Evolutionary conservation across 805 yeast genomes (phyloP).

Genomic region (Kazachstania bromeliacearum): DNA sequence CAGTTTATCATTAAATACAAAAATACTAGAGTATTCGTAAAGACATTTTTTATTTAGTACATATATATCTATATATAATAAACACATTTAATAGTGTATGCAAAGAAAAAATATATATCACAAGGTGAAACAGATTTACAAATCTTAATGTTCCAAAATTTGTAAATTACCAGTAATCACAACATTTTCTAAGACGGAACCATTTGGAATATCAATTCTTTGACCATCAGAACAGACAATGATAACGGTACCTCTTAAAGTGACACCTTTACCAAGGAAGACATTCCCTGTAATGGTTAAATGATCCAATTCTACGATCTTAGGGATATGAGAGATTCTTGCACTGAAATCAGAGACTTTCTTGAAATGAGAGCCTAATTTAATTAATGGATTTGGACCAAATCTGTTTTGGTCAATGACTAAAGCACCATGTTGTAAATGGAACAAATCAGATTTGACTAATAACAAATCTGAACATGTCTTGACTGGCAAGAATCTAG

Average conservation of each 20-base stretch:
- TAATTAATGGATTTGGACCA: constrained; percentile 87
- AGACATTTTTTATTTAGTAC: background rate
- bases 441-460: constrained; percentile 91
- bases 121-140: too few species aligned
- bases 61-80: background rate
- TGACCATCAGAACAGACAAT: constrained; percentile 96
- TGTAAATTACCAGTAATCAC: constrained; percentile 95
- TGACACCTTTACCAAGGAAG: constrained; percentile 77
- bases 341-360: constrained; percentile 85
- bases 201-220: constrained; percentile 94
- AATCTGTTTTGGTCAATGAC: constrained; percentile 76
- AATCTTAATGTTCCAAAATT: constrained; percentile 35
- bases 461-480: constrained; percentile 90
- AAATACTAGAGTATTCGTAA: too few species aligned
- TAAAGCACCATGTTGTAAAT: constrained; percentile 84
- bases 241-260: constrained; percentile 93
- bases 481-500: constrained; percentile 96
- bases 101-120: background rate
- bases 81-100: background rate
- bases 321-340: constrained; percentile 80
- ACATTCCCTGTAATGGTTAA: constrained; percentile 97
- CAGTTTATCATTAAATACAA: constrained; percentile 10
- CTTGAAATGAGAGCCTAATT: constrained; percentile 93
- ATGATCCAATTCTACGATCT: constrained; percentile 92
- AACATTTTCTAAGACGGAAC: constrained; percentile 87